These are phyloP conservation scores for Davidsoniella virescens DNA, from an alignment of 2,329 filamentous ascomycete species.

Conservation along the genomic window DNA sequence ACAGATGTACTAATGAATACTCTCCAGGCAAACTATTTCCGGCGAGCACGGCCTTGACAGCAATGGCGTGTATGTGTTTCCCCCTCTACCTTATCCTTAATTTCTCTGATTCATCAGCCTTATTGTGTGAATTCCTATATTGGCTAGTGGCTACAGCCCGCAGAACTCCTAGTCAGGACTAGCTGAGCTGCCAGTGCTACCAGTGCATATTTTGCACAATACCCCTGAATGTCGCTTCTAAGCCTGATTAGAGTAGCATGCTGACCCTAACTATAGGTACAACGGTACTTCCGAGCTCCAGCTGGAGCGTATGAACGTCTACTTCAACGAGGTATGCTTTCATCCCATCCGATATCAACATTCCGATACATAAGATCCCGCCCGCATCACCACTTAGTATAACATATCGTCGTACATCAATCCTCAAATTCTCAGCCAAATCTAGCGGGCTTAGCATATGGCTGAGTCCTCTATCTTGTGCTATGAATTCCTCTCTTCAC, in stretches of 20 bases:
- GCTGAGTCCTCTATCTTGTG: neutral
- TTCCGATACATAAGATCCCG: neutral
- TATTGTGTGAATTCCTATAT: neutral
- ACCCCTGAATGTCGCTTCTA: conserved; percentile 5
- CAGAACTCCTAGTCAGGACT: neutral
- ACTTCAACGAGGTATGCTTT: conserved; percentile 62
- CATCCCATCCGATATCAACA: too few relatives aligned
- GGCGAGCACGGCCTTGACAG: conserved; percentile 94
- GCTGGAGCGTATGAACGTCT: conserved; percentile 99
- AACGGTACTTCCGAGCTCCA: conserved; percentile 97
- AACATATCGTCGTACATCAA: neutral
- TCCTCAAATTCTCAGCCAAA: neutral
- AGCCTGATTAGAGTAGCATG: too few relatives aligned
- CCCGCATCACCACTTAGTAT: neutral
- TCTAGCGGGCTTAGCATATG: neutral
- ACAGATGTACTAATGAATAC: conserved; percentile 22
- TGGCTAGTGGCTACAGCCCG: neutral
- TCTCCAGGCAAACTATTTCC: conserved; percentile 58
- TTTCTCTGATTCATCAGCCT: neutral
- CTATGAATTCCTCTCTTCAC: neutral
- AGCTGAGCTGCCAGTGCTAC: neutral
- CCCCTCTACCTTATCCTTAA: conserved; percentile 5
- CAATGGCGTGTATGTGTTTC: conserved; percentile 67
- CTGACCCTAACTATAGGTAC: conserved; percentile 44
- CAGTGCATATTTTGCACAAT: neutral